These are phyloP conservation scores for Physcia stellaris DNA, from an alignment of 495 filamentous ascomycete genomes.

Conservation along the genomic window DNA sequence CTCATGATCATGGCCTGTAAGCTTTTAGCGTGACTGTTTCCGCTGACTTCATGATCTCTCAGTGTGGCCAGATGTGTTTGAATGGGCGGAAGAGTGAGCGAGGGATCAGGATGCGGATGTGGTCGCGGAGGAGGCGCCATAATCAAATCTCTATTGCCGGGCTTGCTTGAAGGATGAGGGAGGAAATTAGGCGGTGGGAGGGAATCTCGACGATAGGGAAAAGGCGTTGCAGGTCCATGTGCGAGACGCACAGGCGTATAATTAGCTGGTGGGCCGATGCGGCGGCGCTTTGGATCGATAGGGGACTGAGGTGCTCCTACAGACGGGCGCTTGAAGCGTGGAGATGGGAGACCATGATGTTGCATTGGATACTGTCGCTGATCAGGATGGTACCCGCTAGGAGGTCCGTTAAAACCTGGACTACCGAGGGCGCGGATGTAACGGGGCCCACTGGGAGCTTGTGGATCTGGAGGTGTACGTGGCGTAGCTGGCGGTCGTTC, in stretches of 20 bases:
- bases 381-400: constrained; percentile 2
- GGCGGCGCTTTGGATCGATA: constrained; percentile 12
- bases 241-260: constrained; percentile 4
- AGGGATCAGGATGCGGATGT: constrained; percentile 23
- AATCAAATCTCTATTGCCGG: no score
- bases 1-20: constrained; percentile 62
- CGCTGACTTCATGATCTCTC: constrained; percentile 18
- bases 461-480: constrained; percentile 14
- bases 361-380: constrained; percentile 2
- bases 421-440: constrained; percentile 10
- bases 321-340: constrained; percentile 8
- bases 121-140: constrained; percentile 27
- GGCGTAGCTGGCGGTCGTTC: constrained; percentile 31
- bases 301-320: constrained; percentile 4
- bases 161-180: constrained; percentile 7
- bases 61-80: constrained; percentile 26
- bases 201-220: constrained; percentile 14
- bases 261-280: constrained; percentile 3
- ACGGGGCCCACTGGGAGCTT: constrained; percentile 6
- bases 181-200: constrained; percentile 17
- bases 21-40: constrained; percentile 20
- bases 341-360: constrained; percentile 5
- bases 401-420: constrained; percentile 2
- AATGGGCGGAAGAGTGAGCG: constrained; percentile 45
- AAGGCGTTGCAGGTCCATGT: constrained; percentile 13